phyloP scores from a whole-genome alignment of 148 eudicot genomes.

The Chenopodium formosanum region DNA sequence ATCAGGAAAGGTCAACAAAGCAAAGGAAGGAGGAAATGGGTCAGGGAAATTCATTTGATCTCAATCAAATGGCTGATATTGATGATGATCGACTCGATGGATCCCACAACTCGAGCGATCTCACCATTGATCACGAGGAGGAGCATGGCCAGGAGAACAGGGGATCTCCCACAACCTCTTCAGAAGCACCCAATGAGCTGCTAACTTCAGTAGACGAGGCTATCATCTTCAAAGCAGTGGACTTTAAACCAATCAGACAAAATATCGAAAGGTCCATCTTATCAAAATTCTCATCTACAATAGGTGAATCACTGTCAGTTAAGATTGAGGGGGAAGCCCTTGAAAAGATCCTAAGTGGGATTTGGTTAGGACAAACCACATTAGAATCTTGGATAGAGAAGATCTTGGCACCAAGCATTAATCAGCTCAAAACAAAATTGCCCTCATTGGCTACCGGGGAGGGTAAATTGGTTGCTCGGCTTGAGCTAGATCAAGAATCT shows the following conservation, averaged over 20 bases:
- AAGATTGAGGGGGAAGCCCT: constrained; percentile 64
- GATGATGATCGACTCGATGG: constrained; percentile 70
- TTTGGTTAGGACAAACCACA: constrained; percentile 64
- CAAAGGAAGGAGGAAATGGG: constrained; percentile 55
- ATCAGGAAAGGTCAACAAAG: constrained; percentile 43
- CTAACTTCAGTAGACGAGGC: constrained; percentile 50
- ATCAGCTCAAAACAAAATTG: constrained; percentile 39
- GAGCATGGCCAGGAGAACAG: constrained; percentile 40
- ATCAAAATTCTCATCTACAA: constrained; percentile 36
- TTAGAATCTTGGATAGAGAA: constrained; percentile 66
- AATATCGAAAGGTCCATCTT: constrained; percentile 51
- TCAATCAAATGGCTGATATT: constrained; percentile 53
- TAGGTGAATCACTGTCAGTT: constrained; percentile 44
- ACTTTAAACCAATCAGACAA: constrained; percentile 36
- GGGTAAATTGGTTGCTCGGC: constrained; percentile 34
- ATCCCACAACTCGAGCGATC: constrained; percentile 72
- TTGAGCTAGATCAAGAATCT: constrained; percentile 44
- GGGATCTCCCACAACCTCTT: constrained; percentile 40
- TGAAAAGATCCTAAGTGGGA: constrained; percentile 69
- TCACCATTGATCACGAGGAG: constrained; percentile 73
- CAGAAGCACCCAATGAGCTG: constrained; percentile 54
- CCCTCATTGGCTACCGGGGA: neutral
- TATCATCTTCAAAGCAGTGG: constrained; percentile 69
- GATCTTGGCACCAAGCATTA: constrained; percentile 54
- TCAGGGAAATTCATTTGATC: constrained; percentile 54